phyloP scores from a whole-genome alignment of 352 stramenopile genomes.

The Thraustotheca clavata region DNA sequence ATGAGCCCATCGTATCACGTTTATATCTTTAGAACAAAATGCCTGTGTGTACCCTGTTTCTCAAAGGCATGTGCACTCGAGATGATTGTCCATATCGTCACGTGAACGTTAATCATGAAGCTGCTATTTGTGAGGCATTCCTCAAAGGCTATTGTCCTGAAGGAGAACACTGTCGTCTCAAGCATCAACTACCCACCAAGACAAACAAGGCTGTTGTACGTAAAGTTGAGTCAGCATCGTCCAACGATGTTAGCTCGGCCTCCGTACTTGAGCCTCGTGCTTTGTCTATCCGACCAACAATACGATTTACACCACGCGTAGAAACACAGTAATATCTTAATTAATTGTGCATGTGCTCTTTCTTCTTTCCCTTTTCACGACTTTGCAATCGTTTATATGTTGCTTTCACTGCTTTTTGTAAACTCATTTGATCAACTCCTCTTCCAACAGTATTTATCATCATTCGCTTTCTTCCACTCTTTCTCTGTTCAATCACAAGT shows the following conservation, averaged over 20 bases:
- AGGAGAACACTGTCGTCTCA: conserved; percentile 40
- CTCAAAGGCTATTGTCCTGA: conserved; percentile 55
- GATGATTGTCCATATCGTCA: conserved; percentile 72
- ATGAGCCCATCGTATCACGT: too few species aligned
- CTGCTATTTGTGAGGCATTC: conserved; percentile 55
- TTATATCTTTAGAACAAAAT: conserved; percentile 10
- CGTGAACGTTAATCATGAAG: conserved; percentile 65
- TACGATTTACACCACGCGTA: conserved; percentile 42
- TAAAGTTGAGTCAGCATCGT: conserved; percentile 10
- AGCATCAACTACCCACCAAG: conserved; percentile 50
- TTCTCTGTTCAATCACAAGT: too few species aligned
- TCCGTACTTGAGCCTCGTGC: conserved; percentile 21
- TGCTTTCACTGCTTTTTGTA: background rate
- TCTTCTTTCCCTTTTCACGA: background rate
- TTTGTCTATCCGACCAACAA: conserved; percentile 55
- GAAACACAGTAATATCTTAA: background rate
- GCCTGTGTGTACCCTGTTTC: conserved; percentile 69
- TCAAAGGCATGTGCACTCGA: conserved; percentile 58
- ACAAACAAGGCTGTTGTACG: background rate
- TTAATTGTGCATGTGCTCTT: background rate
- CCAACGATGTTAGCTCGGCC: conserved; percentile 1
- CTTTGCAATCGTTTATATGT: conserved; percentile 11
- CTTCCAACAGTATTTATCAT: conserved; percentile 14
- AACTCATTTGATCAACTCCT: background rate
- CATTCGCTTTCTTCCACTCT: background rate